Evolutionary conservation across 2,329 filamentous ascomycete genomes (phyloP), one percentile per base, ranked within the genome.

Genomic region (Xylaria sp.): DNA sequence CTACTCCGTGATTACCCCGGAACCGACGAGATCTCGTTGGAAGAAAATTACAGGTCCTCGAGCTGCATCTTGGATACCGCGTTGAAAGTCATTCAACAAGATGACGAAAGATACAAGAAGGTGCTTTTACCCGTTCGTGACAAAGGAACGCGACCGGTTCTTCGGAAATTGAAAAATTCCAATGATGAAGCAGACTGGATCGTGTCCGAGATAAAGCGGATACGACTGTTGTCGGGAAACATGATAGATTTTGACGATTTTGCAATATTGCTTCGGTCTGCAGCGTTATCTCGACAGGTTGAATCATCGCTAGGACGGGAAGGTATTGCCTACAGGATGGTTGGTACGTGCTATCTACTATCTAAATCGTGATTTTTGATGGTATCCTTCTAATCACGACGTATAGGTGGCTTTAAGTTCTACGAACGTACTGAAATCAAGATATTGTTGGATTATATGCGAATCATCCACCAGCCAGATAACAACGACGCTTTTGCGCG

Each of bases 21-120:
- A 25, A 95, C 93, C 0, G 84, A 92, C 4, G 90, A 95, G 61
- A 87, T 97, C 46, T 88, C 94, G 5, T 82, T 99, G 2, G 92
- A 97, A 73, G 91, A 97, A 72, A 99, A 98, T 71, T 99, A 99
- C 73, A 87, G 94, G 21, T 98, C 94, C 1, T 96, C 93, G 0
- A 92, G 89, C 40, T 88, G 88, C 7, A 97, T 99, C 62, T 81
- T 98, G 23, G 84, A 86, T 61, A 87, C 91, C 5, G 93, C 95
- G 0, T 83, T 96, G 63, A 87, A 89, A 64, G 88, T 99, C 50
- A 98, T 99, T 64, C 89, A 97, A 75, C 94, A 98, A 76, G 94
- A 99, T 75, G 84, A 85, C 52, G 86, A 85, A 37, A 84, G 94
- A 62, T 95, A 94, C 55, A 83, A 90, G 60, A 98, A 97, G 74